Evolutionary conservation across 257 asterid genomes (phyloP).

Genomic region (Jaltomata sinuosa): DNA sequence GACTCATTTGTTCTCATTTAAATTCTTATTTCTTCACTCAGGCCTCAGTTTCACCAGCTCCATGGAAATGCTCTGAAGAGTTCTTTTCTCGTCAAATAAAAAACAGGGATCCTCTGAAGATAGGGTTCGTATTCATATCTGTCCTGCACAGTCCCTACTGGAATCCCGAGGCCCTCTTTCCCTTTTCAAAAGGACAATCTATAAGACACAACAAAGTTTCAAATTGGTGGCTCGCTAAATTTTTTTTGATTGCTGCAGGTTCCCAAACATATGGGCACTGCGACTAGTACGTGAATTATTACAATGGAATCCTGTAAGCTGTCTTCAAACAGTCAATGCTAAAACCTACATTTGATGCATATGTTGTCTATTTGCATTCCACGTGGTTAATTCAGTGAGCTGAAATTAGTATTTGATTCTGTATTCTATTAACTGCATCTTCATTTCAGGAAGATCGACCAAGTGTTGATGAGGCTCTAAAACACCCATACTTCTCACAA

Average conservation of each 20-base stretch:
- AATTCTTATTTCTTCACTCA: slow-evolving; percentile 15
- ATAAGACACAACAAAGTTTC: neutral
- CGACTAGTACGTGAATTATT: slow-evolving; percentile 80
- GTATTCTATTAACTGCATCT: neutral
- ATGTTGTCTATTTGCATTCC: neutral
- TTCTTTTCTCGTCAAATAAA: slow-evolving; percentile 63
- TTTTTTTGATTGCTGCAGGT: slow-evolving; percentile 34
- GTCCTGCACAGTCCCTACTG: neutral
- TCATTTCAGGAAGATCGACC: slow-evolving; percentile 67
- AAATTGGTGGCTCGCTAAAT: neutral
- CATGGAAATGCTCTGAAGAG: slow-evolving; percentile 98
- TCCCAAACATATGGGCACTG: slow-evolving; percentile 71
- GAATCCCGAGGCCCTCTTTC: neutral
- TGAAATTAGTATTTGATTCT: neutral
- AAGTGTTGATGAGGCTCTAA: slow-evolving; percentile 77
- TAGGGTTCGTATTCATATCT: slow-evolving; percentile 50
- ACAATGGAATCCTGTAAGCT: slow-evolving; percentile 91
- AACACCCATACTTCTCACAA: slow-evolving; percentile 71
- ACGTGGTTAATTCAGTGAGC: neutral
- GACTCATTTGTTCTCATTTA: neutral
- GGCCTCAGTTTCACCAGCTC: slow-evolving; percentile 79
- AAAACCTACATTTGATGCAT: neutral
- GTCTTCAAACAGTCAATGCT: neutral
- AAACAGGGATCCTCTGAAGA: slow-evolving; percentile 86
- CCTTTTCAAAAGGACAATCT: neutral